Conservation (phyloP, 805 yeast species). For the Gaillardinia entomophila region DNA sequence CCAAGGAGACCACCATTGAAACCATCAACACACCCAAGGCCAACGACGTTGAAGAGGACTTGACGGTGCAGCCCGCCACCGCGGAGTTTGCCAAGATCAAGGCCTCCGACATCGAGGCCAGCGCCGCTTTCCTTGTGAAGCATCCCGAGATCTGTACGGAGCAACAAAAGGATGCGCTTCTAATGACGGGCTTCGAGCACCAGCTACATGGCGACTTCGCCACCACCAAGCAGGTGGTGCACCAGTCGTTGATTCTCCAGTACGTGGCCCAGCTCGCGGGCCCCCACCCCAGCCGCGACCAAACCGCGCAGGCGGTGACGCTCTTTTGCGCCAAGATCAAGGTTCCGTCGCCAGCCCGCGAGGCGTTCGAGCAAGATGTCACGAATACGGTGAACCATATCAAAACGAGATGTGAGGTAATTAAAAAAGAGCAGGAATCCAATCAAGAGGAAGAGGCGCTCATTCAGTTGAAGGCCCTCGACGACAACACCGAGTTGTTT, state of each 20-base stretch:
- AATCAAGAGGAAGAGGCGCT: slow-evolving; percentile 56
- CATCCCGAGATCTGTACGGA: slow-evolving; percentile 71
- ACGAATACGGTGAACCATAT: slow-evolving; percentile 72
- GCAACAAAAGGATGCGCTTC: slow-evolving; percentile 83
- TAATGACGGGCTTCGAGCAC: slow-evolving; percentile 87
- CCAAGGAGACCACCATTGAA: slow-evolving; percentile 19
- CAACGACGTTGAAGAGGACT: slow-evolving; percentile 38
- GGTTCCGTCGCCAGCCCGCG: slow-evolving; percentile 54
- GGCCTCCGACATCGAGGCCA: slow-evolving; percentile 38
- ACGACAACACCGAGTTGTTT: slow-evolving; percentile 70
- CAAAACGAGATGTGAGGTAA: slow-evolving; percentile 62
- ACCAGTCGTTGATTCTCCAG: slow-evolving; percentile 74
- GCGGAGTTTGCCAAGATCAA: slow-evolving; percentile 57
- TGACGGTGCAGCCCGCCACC: slow-evolving; percentile 59
- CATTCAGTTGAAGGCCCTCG: slow-evolving; percentile 84
- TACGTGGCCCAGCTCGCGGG: slow-evolving; percentile 51
- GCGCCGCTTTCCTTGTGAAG: slow-evolving; percentile 47
- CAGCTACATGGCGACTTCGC: slow-evolving; percentile 58
- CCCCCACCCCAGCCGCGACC: slow-evolving; percentile 21
- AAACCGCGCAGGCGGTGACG: slow-evolving; percentile 41
- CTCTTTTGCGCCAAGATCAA: slow-evolving; percentile 63
- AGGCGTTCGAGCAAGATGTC: slow-evolving; percentile 70
- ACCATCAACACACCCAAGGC: slow-evolving; percentile 21
- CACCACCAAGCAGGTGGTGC: slow-evolving; percentile 61
- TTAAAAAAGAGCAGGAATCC: slow-evolving; percentile 43